A percentile compares a stretch with the other conserved stretches of the same genome.
Evolutionary conservation across 495 filamentous ascomycete species (phyloP).

Genomic region (Tuber umbilicatum): DNA sequence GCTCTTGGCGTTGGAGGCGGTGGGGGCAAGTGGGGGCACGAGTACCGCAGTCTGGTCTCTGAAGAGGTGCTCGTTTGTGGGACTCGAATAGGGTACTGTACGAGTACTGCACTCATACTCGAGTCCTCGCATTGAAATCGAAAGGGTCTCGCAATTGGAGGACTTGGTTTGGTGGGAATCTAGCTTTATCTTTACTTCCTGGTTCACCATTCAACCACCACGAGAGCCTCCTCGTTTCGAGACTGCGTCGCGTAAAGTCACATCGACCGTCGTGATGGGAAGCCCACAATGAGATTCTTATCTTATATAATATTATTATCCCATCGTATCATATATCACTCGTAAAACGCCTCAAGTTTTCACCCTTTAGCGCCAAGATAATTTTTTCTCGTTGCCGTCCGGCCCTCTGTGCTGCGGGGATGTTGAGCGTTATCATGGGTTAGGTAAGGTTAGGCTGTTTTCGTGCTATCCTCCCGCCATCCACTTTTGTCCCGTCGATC

Average conservation of each 20-base stretch:
- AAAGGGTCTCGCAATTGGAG: no score
- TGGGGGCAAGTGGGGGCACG: no score
- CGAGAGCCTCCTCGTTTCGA: not conserved
- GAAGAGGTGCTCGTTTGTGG: not conserved
- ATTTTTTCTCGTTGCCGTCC: not conserved
- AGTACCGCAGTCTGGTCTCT: no score
- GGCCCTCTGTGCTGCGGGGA: not conserved
- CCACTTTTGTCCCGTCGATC: conserved; percentile 10
- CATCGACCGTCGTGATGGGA: not conserved
- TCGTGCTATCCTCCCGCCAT: not conserved
- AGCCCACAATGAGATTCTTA: not conserved
- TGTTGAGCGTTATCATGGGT: not conserved
- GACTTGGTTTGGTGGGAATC: not conserved
- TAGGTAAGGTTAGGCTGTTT: not conserved
- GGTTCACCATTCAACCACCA: not conserved
- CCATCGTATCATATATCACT: not conserved
- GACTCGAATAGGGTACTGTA: not conserved
- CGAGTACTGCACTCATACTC: not conserved
- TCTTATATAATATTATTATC: not conserved
- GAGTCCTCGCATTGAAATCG: not conserved
- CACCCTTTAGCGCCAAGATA: not conserved
- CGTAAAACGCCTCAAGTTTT: not conserved
- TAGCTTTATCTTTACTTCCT: not conserved
- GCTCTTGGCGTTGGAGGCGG: no score
- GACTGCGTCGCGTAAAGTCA: not conserved